Base-by-base conservation (phyloP, 1,139 yeast species). In the Magnusiomyces tetraspermus region DNA sequence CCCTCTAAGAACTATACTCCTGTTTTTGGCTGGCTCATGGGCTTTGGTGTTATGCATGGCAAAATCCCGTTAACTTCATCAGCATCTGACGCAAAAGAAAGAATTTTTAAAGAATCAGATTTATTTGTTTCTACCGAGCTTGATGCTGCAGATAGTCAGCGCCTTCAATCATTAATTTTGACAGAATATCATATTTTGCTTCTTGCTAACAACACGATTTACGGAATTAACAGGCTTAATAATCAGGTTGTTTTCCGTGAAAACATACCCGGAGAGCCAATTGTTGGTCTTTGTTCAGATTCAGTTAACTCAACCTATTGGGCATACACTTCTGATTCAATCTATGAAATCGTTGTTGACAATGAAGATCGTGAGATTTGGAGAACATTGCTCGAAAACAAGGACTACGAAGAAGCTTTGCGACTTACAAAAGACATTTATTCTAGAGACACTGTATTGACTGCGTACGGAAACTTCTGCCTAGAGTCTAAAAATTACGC, bases 341-440 rank as follows among this genome's bases (percentile, higher is more conserved):
- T 87, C 11, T 83, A 75, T 61, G 96, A 94, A 64, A 68, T 94
- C 10, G 75, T 86, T 2, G 72, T 86, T 10, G 76, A 75, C 33
- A 77, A 85, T 59, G 97, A 92, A 64, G 74, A 81, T 5, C 71
- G 76, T 4, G 83, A 86, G 24, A 82, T 89, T 2, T 88, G 97
- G 96, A 78, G 77, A 57, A 76, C 83, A 5, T 76, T 86, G 64
- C 74, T 85, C 53, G 79, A 77, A 45, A 74, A 78, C 62, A 77
- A 79, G 1, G 74, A 78, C 54, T 90, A 75, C 66, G 85, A 83
- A 19, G 80, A 80, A 51, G 97, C 97, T 0, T 69, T 89, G 48
- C 61, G 68, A 1, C 62, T 82, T 57, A 61, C 73, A 21, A 67
- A 70, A n/a, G 74, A 76, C 50, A 63, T 73, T 2, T 66, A 65